Conservation (phyloP, 164 flowering plant species). For the Berberis vulgaris region DNA sequence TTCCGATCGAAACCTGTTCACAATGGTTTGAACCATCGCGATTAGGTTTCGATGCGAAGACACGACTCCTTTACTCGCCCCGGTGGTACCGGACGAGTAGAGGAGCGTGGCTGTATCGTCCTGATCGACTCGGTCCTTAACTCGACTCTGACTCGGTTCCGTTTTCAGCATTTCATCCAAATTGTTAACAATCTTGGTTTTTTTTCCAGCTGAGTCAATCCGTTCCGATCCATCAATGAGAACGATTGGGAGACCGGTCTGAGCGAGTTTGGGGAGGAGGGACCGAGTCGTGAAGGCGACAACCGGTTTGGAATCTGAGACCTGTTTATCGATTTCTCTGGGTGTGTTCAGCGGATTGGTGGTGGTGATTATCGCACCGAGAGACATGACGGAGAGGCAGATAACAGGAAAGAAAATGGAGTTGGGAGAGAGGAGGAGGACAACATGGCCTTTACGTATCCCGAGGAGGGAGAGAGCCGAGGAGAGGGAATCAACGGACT, state of each 20-base stretch:
- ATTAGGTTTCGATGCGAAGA: slow-evolving; percentile 63
- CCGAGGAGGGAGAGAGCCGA: slow-evolving; percentile 38
- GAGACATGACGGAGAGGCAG: slow-evolving; percentile 68
- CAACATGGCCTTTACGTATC: slow-evolving; percentile 61
- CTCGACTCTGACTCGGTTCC: slow-evolving; percentile 28
- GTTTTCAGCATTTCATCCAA: slow-evolving; percentile 37
- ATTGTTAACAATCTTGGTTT: slow-evolving; percentile 16
- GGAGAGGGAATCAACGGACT: slow-evolving; percentile 49
- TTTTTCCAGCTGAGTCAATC: not conserved
- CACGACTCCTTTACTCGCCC: slow-evolving; percentile 73
- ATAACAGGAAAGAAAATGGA: slow-evolving; percentile 72
- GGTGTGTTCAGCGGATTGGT: slow-evolving; percentile 75
- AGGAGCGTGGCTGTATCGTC: slow-evolving; percentile 68
- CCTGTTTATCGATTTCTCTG: slow-evolving; percentile 57
- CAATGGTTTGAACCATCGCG: slow-evolving; percentile 43
- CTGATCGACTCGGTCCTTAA: slow-evolving; percentile 42
- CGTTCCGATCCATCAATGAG: slow-evolving; percentile 19
- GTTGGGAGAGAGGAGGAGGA: slow-evolving; percentile 72
- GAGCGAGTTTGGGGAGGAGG: slow-evolving; percentile 54
- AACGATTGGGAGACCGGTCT: slow-evolving; percentile 36
- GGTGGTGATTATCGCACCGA: slow-evolving; percentile 83
- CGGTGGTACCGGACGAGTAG: slow-evolving; percentile 87
- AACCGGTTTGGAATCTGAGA: slow-evolving; percentile 55
- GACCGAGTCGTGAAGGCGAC: slow-evolving; percentile 52
- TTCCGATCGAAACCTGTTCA: slow-evolving; percentile 23